Evolutionary conservation across 805 yeast species (phyloP).

Genomic region (Ogataea thermomethanolica): DNA sequence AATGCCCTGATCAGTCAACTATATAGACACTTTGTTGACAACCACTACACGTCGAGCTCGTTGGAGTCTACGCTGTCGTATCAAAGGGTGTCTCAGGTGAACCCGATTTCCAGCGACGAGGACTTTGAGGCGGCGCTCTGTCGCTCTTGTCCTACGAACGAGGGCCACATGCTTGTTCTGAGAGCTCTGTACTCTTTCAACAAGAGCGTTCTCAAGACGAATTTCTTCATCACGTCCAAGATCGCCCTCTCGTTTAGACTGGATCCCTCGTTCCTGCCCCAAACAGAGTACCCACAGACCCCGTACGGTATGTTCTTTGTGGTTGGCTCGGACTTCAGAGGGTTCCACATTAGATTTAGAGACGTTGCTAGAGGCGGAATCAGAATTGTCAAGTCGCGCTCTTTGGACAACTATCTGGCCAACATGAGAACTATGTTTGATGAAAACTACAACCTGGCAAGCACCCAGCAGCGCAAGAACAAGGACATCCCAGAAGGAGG

Average conservation of each 20-base stretch:
- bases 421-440: conserved; percentile 89
- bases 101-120: conserved; percentile 67
- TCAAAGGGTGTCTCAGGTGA: conserved; percentile 76
- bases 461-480: conserved; percentile 94
- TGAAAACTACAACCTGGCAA: conserved; percentile 93
- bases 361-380: conserved; percentile 99
- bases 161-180: conserved; percentile 73
- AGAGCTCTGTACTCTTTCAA: conserved; percentile 82
- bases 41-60: conserved; percentile 72
- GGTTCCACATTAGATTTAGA: conserved; percentile 94
- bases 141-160: conserved; percentile 74
- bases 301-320: conserved; percentile 94
- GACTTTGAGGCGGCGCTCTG: conserved; percentile 69
- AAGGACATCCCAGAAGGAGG: conserved; percentile 99
- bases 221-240: conserved; percentile 89
- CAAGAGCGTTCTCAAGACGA: conserved; percentile 84
- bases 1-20: conserved; percentile 72
- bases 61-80: conserved; percentile 79
- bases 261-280: conserved; percentile 81
- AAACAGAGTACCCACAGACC: conserved; percentile 82
- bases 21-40: conserved; percentile 87
- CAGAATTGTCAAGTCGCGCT: conserved; percentile 86
- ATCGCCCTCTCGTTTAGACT: conserved; percentile 93
- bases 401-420: conserved; percentile 76
- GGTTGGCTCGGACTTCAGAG: conserved; percentile 95